Conservation (phyloP, 2,329 filamentous ascomycete genomes). For the Boeremia exigua region DNA sequence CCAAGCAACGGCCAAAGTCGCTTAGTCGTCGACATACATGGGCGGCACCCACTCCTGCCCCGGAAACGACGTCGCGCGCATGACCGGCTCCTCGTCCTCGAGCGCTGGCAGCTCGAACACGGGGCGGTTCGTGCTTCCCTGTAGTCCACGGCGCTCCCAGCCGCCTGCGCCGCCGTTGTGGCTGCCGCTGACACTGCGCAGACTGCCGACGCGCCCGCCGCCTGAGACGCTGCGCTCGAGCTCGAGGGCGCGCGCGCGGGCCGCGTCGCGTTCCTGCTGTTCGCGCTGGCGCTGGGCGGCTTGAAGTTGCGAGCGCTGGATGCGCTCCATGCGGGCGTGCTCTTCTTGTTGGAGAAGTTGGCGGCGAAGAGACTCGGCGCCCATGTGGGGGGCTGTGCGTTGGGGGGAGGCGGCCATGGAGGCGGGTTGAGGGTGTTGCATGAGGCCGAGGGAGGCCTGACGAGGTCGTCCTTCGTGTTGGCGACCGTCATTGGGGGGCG, state of each 20-base stretch:
- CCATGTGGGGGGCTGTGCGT: slow-evolving; percentile 46
- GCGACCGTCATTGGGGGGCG: slow-evolving; percentile 4
- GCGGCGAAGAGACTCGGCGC: slow-evolving; percentile 43
- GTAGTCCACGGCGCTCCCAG: slow-evolving; percentile 33
- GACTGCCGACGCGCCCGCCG: slow-evolving; percentile 39
- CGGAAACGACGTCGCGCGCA: slow-evolving; percentile 72
- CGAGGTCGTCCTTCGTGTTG: slow-evolving; percentile 35
- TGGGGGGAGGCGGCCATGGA: slow-evolving; percentile 49
- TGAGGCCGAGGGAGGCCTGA: slow-evolving; percentile 41
- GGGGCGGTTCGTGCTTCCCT: slow-evolving; percentile 27
- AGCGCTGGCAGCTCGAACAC: slow-evolving; percentile 47
- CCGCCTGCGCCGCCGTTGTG: slow-evolving; percentile 31
- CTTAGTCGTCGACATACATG: slow-evolving; percentile 44
- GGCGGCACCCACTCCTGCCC: slow-evolving; percentile 72
- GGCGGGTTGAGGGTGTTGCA: slow-evolving; percentile 48
- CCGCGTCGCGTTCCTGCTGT: slow-evolving; percentile 35
- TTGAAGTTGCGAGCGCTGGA: slow-evolving; percentile 36
- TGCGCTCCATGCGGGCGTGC: slow-evolving; percentile 39
- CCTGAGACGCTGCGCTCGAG: slow-evolving; percentile 44
- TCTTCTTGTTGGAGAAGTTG: slow-evolving; percentile 45
- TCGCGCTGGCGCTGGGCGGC: slow-evolving; percentile 32
- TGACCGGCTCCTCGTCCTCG: slow-evolving; percentile 59
- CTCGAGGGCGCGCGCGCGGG: slow-evolving; percentile 41
- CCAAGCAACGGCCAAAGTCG: not conserved
- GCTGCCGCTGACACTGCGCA: slow-evolving; percentile 40